Evolutionary conservation across 2,329 filamentous ascomycete genomes (phyloP).

Genomic region (Fusarium solani-melongenae): DNA sequence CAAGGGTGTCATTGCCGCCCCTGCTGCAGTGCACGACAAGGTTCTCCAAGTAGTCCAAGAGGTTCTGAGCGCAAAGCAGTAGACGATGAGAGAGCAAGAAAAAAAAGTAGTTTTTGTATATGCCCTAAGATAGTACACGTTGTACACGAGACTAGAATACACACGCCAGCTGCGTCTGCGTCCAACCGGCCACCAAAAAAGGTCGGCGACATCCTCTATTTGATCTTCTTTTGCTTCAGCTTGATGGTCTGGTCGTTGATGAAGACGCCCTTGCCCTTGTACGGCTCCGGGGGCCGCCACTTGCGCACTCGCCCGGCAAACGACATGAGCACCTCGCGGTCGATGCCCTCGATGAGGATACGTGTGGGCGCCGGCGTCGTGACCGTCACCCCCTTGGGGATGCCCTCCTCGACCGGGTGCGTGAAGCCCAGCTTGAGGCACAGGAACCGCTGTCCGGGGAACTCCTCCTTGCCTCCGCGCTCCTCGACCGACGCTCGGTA

Average conservation of each 20-base stretch:
- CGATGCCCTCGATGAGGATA: conserved; percentile 86
- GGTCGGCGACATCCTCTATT: conserved; percentile 60
- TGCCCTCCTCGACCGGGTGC: conserved; percentile 89
- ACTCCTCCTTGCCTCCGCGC: conserved; percentile 78
- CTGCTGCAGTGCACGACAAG: conserved; percentile 76
- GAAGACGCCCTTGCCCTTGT: conserved; percentile 99
- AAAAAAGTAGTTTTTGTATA: conserved; percentile 42
- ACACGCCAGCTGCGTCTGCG: conserved; percentile 44
- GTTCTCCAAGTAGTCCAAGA: conserved; percentile 86
- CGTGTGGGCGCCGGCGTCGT: conserved; percentile 91
- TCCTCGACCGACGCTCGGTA: conserved; percentile 91
- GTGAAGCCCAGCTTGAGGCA: conserved; percentile 96
- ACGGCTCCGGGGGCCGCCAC: conserved; percentile 95
- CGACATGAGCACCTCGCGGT: conserved; percentile 88
- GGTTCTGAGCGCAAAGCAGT: conserved; percentile 66
- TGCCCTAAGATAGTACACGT: conserved; percentile 47
- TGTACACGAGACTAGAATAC: conserved; percentile 46
- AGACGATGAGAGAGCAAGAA: conserved; percentile 17
- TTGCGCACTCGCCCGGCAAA: conserved; percentile 89
- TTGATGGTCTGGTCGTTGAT: conserved; percentile 98
- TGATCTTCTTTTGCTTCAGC: conserved; percentile 98
- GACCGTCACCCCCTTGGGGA: conserved; percentile 85
- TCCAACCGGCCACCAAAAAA: conserved; percentile 27
- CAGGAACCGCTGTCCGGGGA: conserved; percentile 86
- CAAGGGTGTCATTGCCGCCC: conserved; percentile 93